Base-by-base conservation (phyloP, 1,284 basidiomycete species). In the Cryptococcus jaspeensis region DNA sequence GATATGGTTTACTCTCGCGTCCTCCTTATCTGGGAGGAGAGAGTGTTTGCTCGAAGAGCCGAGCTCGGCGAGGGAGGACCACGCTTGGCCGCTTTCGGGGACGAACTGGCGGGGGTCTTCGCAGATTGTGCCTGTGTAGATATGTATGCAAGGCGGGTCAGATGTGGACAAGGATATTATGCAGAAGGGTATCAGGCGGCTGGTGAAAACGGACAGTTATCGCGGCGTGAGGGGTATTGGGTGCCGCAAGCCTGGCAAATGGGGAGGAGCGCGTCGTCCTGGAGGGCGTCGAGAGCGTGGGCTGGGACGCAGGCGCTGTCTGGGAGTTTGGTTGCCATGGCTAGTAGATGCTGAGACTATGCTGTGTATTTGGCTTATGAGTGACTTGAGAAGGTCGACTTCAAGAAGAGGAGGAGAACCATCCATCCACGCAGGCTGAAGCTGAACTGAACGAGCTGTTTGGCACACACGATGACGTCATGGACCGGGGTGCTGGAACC, bases 191-290 rank as follows among this genome's bases (percentile, higher is more conserved):
- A 52, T 49, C 45, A 20, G 52, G 35, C 43, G 35, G 11, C n/a
- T 28, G 9, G 16, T 23, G 25, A 9, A n/a, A n/a, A 58, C 61
- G 59, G 47, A 71, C 73, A 75, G n/a, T 65, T 49, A 5, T 55
- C 54, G 8, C 58, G 47, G 0, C 59, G 49, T 16, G 42, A 25
- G 20, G 67, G 53, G 48, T 72, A 78, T 50, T 78, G 76, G 9
- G 73, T 78, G 18, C 70, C 75, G 49, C 76, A 78, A 5, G 73
- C 69, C 23, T 55, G 66, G 58, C 76, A 78, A 22, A 78, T 69
- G 0, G 74, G 74, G 9, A 76, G 65, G 3, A 63, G 49, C 0
- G 64, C 65, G 49, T 76, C 74, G 9, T 52, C 60, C 12, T 64
- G 61, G 7, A 75, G 59, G 3, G 55, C 64, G 4, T 64, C 63